Evolutionary conservation across 768 basidiomycete species (phyloP), one percentile per base, ranked within the genome.

Genomic region (Aureoboletus auriporus): DNA sequence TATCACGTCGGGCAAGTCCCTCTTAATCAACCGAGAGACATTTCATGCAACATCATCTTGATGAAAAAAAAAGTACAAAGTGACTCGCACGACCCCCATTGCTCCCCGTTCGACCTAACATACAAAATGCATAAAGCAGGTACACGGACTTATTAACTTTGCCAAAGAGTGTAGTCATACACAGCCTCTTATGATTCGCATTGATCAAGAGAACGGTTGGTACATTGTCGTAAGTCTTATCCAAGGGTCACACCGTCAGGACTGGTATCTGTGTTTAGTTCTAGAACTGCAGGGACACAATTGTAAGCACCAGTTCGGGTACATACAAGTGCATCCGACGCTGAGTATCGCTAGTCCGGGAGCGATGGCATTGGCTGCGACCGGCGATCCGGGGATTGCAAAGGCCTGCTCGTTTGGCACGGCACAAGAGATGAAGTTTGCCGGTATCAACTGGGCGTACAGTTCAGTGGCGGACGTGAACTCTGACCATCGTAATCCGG

Each of bases 401-500:
- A 72, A 76, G 28, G 62, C 72, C 16, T 64, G 76, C 12, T 71
- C 82, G 7, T 60, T 72, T 17, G 82, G 77, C 0, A 76, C 76
- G 4, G 84, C 74, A 4, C 64, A 56, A 14, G 85, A 88, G 61
- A 67, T 87, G 46, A 75, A 72, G 47, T 63, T 76, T 34, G 79
- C 72, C 2, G 85, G 86, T 0, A 79, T 88, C 49, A 84, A 84
- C 57, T 88, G 86, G 85, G 77, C 71, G 8, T 86, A 77, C 52
- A 80, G 81, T 56, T 86, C 85, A 1, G 83, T 86, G 6, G 83
- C 78, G 9, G 84, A 88, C 57, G 77, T 88, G 40, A 88, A 87
- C 58, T 80, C 76, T n/a, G 80, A 88, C 59, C 71, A 75, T 12
- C 67, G 73, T 37, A 86, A 88, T 58, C 84, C 85, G 9, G 83